phyloP scores from a whole-genome alignment of 495 filamentous ascomycete genomes.

The Xylaria telfairii region DNA sequence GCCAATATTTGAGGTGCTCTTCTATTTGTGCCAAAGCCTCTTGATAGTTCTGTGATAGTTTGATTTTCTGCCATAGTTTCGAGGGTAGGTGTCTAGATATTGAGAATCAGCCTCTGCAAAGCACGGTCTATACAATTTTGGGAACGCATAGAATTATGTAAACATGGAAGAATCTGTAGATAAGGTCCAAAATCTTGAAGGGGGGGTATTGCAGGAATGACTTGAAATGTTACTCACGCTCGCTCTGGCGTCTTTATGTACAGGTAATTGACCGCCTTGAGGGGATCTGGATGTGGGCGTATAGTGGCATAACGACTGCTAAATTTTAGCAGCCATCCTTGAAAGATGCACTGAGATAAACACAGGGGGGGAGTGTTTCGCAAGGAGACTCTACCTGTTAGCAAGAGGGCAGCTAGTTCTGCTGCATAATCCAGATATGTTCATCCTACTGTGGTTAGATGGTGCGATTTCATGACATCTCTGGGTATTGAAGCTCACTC shows the following conservation, averaged over 20 bases:
- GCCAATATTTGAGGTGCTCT: conserved; percentile 89
- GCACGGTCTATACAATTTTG: not conserved
- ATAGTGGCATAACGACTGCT: conserved; percentile 91
- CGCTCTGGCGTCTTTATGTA: conserved; percentile 87
- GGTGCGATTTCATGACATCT: not conserved
- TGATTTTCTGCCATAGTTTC: conserved; percentile 95
- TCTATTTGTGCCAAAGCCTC: conserved; percentile 89
- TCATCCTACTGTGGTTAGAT: conserved; percentile 21
- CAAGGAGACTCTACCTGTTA: conserved; percentile 51
- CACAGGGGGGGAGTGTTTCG: not conserved
- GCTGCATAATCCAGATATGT: conserved; percentile 92
- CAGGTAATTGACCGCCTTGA: conserved; percentile 85
- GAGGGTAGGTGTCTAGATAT: conserved; percentile 76
- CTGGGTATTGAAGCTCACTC: conserved; percentile 64
- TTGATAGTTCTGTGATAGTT: conserved; percentile 87
- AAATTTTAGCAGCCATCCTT: not conserved
- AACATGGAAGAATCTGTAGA: not conserved
- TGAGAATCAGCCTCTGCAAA: conserved; percentile 6
- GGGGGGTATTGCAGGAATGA: not conserved
- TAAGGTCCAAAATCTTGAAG: not conserved
- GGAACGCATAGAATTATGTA: not conserved
- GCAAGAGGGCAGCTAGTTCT: conserved; percentile 93
- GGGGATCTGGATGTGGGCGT: conserved; percentile 69
- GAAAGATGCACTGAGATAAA: not conserved
- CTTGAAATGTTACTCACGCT: conserved; percentile 14